Evolutionary conservation across 2,329 filamentous ascomycete genomes (phyloP), one percentile per base, ranked within the genome.

Genomic region (Nakataea oryzae): DNA sequence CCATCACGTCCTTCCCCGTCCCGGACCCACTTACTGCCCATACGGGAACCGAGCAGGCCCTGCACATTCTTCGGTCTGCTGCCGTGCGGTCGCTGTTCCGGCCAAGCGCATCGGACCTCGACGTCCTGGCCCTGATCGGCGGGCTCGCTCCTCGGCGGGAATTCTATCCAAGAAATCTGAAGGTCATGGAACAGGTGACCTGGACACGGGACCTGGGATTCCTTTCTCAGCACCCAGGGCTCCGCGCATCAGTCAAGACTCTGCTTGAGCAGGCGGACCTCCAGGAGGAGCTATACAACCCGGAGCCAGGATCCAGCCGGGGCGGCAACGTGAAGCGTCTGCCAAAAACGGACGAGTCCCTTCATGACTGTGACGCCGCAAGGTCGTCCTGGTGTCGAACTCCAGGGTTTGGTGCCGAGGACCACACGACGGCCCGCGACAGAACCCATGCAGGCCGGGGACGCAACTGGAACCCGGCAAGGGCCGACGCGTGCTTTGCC

Each of bases 1-100:
- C 78, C 0, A 62, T 85, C 0, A 86, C 84, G 0, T 81, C 82
- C 0, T 76, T 77, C 59, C 81, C 74, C 28, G 69, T 83, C 0
- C 77, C 79, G 0, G 83, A 86, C 65, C 71, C 70, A 0, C 71
- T 86, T 0, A 82, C 78, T 0, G 58, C 66, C 0, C 69, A 71
- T 5, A 86, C 81, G 0, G 84, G 85, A 0, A 84, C 81, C 0
- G 83, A 87, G 64, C 70, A 80, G 56, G 80, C 82, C 0, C 66
- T 86, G 0, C 64, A 67, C 0, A 80, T 83, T 1, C 67, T 87
- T 0, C 56, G 63, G 0, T 82, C 79, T 0, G 81, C 80, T 0
- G 74, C 80, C 0, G 69, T 84, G 0, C 24, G 30, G 21, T 59
- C 58, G 4, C 8, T 59, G 2, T 69, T 73, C 3, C 58, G 65